A percentile compares a stretch with the other conserved stretches of the same genome.
Evolutionary conservation across 78 protist species (phyloP).

Genomic region (Dictyostelium capitatum): DNA sequence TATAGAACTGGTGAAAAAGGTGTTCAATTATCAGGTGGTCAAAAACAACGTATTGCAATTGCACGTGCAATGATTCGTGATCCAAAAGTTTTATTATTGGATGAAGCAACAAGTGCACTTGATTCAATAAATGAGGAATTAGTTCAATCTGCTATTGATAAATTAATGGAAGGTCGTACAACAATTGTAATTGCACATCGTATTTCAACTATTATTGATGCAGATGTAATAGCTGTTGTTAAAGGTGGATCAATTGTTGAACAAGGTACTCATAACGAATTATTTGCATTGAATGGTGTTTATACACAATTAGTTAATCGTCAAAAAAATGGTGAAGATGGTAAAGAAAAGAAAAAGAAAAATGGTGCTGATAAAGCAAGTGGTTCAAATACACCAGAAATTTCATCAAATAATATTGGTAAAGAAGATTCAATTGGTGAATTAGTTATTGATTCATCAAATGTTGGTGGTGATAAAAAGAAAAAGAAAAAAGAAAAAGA

Average conservation of each 20-base stretch:
- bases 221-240: slow-evolving; percentile 90
- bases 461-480: not conserved
- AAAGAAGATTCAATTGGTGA: not conserved
- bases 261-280: slow-evolving; percentile 80
- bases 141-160: slow-evolving; percentile 92
- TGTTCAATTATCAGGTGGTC: slow-evolving; percentile 95
- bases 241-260: slow-evolving; percentile 84
- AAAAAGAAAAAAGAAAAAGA: slow-evolving; percentile 39
- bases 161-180: slow-evolving; percentile 86
- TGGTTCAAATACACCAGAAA: slow-evolving; percentile 11
- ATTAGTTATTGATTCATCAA: not conserved
- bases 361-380: not conserved
- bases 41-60: slow-evolving; percentile 93
- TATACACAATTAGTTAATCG: slow-evolving; percentile 65
- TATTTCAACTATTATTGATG: slow-evolving; percentile 91
- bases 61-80: slow-evolving; percentile 96
- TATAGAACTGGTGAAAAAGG: slow-evolving; percentile 95
- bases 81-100: slow-evolving; percentile 96
- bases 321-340: slow-evolving; percentile 51
- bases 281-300: slow-evolving; percentile 57
- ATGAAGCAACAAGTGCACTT: slow-evolving; percentile 98
- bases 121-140: slow-evolving; percentile 94
- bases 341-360: not conserved
- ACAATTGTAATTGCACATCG: slow-evolving; percentile 98
- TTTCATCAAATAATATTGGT: not conserved